Base-by-base conservation (phyloP, 352 stramenopile species). In the Phytopythium ostracodes region DNA sequence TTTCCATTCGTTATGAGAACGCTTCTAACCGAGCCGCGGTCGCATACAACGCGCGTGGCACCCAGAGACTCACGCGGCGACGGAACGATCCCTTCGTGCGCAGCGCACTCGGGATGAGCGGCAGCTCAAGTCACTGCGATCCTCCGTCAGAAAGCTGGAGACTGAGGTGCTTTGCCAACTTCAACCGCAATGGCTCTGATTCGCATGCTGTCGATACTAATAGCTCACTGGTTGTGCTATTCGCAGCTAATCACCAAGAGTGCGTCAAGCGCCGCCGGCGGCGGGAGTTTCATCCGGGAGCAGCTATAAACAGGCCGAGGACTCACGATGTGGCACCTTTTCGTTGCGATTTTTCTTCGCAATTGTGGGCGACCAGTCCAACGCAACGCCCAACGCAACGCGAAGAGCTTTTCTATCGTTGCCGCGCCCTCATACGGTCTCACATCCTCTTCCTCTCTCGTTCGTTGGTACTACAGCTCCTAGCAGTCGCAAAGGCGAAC, bases 41-140 rank as follows among this genome's bases (percentile, higher is more conserved):
- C 8, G 11, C 24, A 36, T 1, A 15, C 29, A 33, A 33, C 7
- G 29, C n/a, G n/a, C n/a, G 29, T 33, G 29, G 29, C 43, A 52
- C n/a, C 2, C 18, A 55, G 55, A 60, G 9, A 38, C n/a, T 43
- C 25, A 51, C 24, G 20, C 57, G 24, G 12, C 55, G n/a, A 33
- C 7, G 38, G 61, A 47, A 15, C 20, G 9, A 9, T 24, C 61
- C 8, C 15, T 62, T 18, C 24, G 53, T 20, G n/a, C 44, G 0
- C 65, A 70, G 12, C 59, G 52, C 1, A 36, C 66, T 7, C 56
- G 51, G 15, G 62, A 74, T 56, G 61, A 73, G 18, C 56, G 70
- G 27, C 65, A 67, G 43, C 65, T 79, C 49, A 66, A 69, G 38
- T 64, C 71, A 2, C 55, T 74, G 9, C 68, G 71, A 15, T 52